Evolutionary conservation across 2,329 filamentous ascomycete genomes (phyloP), one percentile per base, ranked within the genome.

Genomic region (Ophiognomonia clavigignenti-juglandacearum): DNA sequence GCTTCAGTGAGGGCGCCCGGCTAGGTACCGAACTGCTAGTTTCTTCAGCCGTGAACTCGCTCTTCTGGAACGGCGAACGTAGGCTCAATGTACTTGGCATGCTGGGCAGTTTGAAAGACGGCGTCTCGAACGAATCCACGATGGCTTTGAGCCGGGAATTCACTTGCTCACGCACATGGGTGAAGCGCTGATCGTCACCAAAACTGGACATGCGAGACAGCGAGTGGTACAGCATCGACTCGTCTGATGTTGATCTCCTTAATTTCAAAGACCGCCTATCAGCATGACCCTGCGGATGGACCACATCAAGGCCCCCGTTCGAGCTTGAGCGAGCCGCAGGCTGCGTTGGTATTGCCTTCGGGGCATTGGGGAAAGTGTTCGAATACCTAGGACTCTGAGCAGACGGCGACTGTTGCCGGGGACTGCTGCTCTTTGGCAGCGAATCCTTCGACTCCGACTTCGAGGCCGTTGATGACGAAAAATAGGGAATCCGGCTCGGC

Each of bases 121-220:
- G 87, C 34, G 77, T 70, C 57, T 96, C 90, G 60, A 89, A 80
- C 60, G 86, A 95, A 62, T 96, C 91, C 60, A 83, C 86, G 62
- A 97, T 87, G 4, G 92, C 92, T 68, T 95, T 95, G 60, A 93
- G 75, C 35, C 92, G 79, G 56, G 86, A 89, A 59, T 96, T 97
- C 55, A 92, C 85, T 70, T 93, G 88, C 52, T 88, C 86, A 36
- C 83, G 80, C 11, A 95, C 82, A 63, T 93, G 75, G 41, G 86
- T 80, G 63, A 93, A 97, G 37, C 84, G 78, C 32, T 81, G 80
- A 57, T 92, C 88, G 60, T 96, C 88, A 2, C 91, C 91, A 1
- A 95, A 74, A 0, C 89, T 95, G 0, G 90, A 93, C 1, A 86
- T 83, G 22, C 83, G 76, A 0, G 91, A 95, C 3, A 90, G 70